These are phyloP conservation scores for Nicotiana sylvestris DNA, from an alignment of 257 asterid species.

Conservation along the genomic window DNA sequence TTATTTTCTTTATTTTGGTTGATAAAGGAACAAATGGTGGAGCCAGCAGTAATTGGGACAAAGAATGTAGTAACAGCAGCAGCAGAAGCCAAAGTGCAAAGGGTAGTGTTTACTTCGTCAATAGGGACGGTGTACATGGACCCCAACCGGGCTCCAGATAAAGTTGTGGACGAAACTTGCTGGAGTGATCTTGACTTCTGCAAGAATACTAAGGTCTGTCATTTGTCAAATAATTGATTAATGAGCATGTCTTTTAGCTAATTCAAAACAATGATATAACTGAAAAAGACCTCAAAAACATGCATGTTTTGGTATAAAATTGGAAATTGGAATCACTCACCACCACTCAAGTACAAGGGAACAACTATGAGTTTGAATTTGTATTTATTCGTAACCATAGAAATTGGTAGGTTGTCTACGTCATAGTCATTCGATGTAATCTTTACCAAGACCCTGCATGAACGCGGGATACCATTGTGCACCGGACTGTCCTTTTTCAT, in stretches of 20 bases:
- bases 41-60: conserved; percentile 88
- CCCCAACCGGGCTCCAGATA: conserved; percentile 55
- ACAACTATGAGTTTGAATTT: too few relatives aligned
- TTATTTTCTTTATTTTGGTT: not conserved
- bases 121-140: conserved; percentile 91
- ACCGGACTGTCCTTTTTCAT: too few relatives aligned
- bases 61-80: conserved; percentile 71
- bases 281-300: not conserved
- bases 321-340: not conserved
- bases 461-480: too few relatives aligned
- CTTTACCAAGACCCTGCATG: rapidly evolving
- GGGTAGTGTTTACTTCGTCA: conserved; percentile 85
- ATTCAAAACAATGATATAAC: not conserved
- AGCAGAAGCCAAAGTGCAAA: conserved; percentile 68
- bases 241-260: not conserved
- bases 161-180: conserved; percentile 81
- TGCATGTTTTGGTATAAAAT: not conserved
- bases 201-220: conserved; percentile 71
- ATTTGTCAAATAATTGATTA: not conserved
- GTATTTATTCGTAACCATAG: too few relatives aligned
- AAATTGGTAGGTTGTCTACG: too few relatives aligned
- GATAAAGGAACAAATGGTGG: conserved; percentile 88
- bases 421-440: rapidly evolving
- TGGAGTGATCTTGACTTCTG: conserved; percentile 97
- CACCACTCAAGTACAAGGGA: not conserved